Conservation (phyloP, 192 early-diverging fungal species). For the Paraglomus occultum region DNA sequence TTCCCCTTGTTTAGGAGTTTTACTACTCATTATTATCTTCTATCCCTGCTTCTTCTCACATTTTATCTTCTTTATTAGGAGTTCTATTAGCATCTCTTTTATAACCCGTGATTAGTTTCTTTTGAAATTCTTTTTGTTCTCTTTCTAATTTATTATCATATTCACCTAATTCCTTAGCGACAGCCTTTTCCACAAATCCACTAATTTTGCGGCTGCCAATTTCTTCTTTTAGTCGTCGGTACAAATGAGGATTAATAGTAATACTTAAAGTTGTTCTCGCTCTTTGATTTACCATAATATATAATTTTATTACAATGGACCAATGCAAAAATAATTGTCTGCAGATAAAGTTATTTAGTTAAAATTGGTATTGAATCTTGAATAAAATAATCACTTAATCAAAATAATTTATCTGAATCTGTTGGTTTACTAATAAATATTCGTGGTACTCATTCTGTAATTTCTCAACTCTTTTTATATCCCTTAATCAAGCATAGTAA, state of each 20-base stretch:
- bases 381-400: too few species aligned
- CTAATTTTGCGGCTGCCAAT: constrained; percentile 13
- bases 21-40: constrained; percentile 7
- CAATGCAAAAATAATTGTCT: too few species aligned
- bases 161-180: constrained; percentile 13
- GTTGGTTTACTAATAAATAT: too few species aligned
- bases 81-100: background rate
- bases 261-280: constrained; percentile 11
- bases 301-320: constrained; percentile 23
- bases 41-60: background rate
- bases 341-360: too few species aligned
- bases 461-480: too few species aligned
- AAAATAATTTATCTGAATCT: too few species aligned
- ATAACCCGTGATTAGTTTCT: constrained; percentile 1
- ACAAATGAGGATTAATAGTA: constrained; percentile 21
- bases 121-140: constrained; percentile 7
- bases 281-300: constrained; percentile 20
- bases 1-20: background rate
- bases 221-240: constrained; percentile 18
- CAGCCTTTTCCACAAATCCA: constrained; percentile 11
- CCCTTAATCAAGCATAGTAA: too few species aligned
- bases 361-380: too few species aligned
- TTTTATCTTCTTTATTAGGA: constrained; percentile 4
- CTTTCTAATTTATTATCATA: constrained; percentile 12
- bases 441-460: too few species aligned